Evolutionary conservation across 1,284 basidiomycete genomes (phyloP).

Genomic region (Fomitopsis pinicola): DNA sequence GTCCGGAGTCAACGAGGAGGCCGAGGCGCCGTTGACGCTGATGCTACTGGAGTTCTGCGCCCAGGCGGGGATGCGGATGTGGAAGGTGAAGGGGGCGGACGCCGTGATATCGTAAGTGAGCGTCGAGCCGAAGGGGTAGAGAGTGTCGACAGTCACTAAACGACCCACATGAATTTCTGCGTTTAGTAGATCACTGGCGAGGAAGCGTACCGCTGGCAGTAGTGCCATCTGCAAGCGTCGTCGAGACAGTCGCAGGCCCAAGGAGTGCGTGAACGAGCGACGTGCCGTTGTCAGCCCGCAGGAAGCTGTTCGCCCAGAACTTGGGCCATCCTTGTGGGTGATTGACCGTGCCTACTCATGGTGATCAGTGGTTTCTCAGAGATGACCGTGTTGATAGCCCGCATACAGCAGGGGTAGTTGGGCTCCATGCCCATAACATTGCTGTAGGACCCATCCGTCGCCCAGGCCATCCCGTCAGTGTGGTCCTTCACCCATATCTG

Average conservation of each 20-base stretch:
- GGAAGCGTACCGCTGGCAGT: conserved; percentile 4
- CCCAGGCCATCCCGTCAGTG: conserved; percentile 34
- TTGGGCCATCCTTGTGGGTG: conserved; percentile 61
- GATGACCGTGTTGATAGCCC: neutral
- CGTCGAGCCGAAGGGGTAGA: conserved; percentile 55
- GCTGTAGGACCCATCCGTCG: conserved; percentile 34
- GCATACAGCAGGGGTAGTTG: conserved; percentile 28
- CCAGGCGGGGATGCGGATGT: conserved; percentile 55
- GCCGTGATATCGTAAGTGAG: conserved; percentile 48
- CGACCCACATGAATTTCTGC: conserved; percentile 36
- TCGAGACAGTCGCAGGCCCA: conserved; percentile 46
- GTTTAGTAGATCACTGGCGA: neutral
- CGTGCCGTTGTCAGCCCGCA: conserved; percentile 42
- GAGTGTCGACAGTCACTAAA: conserved; percentile 42
- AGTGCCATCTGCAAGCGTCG: conserved; percentile 40
- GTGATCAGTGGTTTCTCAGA: neutral
- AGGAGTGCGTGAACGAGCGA: conserved; percentile 53
- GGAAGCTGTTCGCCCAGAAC: conserved; percentile 55
- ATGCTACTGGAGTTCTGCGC: conserved; percentile 34
- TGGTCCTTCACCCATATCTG: conserved; percentile 54
- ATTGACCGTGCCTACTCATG: conserved; percentile 44
- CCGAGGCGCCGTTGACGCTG: conserved; percentile 44
- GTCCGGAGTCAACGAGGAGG: conserved; percentile 39
- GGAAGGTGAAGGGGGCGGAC: conserved; percentile 45
- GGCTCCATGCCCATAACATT: conserved; percentile 47